Conservation (phyloP, 2,329 filamentous ascomycete genomes). For the Pezicula carpinea region DNA sequence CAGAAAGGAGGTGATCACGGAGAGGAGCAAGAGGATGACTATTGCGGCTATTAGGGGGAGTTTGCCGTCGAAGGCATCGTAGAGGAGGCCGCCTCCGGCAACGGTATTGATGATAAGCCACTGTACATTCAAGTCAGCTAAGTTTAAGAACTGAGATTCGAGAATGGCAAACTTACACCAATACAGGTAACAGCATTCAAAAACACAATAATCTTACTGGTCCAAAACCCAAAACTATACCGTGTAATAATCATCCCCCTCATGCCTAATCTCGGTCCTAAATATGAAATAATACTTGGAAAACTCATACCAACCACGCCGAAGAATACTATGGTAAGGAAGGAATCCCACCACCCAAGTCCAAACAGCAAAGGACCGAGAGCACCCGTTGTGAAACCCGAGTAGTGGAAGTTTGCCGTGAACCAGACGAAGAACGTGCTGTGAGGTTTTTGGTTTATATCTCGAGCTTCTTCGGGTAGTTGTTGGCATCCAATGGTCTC, state of each 20-base stretch:
- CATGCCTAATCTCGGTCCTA: conserved; percentile 27
- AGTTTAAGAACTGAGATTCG: too few species aligned
- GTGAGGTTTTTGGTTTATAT: conserved; percentile 7
- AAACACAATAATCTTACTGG: conserved; percentile 13
- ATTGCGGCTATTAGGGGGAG: conserved; percentile 19
- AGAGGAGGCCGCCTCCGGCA: conserved; percentile 17
- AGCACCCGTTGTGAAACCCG: conserved; percentile 8
- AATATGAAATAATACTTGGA: conserved; percentile 21
- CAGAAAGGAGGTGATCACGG: conserved; percentile 17
- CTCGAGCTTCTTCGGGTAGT: conserved; percentile 7
- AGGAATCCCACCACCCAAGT: conserved; percentile 24
- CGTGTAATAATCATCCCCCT: conserved; percentile 27
- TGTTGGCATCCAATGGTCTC: neutral
- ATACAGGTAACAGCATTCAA: conserved; percentile 18
- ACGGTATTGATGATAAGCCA: conserved; percentile 19
- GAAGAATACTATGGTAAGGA: conserved; percentile 25
- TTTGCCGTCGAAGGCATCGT: conserved; percentile 18
- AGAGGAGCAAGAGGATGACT: conserved; percentile 16
- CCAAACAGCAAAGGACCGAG: conserved; percentile 11
- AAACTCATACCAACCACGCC: conserved; percentile 23
- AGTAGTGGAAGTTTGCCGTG: conserved; percentile 9
- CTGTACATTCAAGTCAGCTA: too few species aligned
- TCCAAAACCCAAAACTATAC: conserved; percentile 26
- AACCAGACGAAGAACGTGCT: conserved; percentile 9
- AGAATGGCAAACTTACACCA: neutral